Evolutionary conservation across 805 yeast species (phyloP).

Genomic region (Naumovozyma castellii): DNA sequence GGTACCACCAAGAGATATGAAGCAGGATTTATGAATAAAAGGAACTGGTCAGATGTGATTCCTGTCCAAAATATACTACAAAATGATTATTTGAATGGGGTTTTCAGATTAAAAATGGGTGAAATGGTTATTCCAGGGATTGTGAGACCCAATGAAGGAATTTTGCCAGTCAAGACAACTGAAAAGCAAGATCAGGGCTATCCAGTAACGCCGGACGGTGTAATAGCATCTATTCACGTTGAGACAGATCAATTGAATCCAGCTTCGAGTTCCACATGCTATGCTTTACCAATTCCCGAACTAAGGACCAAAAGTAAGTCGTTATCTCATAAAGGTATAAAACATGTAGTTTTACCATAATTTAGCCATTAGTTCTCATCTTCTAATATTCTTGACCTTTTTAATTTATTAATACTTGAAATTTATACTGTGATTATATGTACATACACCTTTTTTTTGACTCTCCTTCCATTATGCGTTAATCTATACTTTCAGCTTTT

Average conservation of each 20-base stretch:
- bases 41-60: slow-evolving; percentile 68
- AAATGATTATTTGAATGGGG: slow-evolving; percentile 10
- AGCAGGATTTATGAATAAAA: slow-evolving; percentile 43
- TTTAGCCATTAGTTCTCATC: background rate
- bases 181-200: slow-evolving; percentile 37
- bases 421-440: no score
- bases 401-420: background rate
- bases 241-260: slow-evolving; percentile 48
- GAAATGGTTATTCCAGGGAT: slow-evolving; percentile 22
- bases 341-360: slow-evolving; percentile 13
- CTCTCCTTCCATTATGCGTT: no score
- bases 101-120: slow-evolving; percentile 5
- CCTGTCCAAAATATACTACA: slow-evolving; percentile 36
- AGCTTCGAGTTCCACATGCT: slow-evolving; percentile 48
- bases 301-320: slow-evolving; percentile 28
- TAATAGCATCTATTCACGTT: slow-evolving; percentile 64
- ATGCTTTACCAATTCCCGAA: slow-evolving; percentile 64
- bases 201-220: slow-evolving; percentile 45
- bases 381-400: background rate
- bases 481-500: slow-evolving; percentile 27
- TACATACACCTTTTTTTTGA: no score
- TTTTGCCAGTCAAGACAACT: slow-evolving; percentile 7
- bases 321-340: slow-evolving; percentile 22
- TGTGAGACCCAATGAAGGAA: slow-evolving; percentile 12
- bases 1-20: slow-evolving; percentile 37